Conservation (phyloP, 345 rosid genomes). For the Eucalyptus melliodora region DNA sequence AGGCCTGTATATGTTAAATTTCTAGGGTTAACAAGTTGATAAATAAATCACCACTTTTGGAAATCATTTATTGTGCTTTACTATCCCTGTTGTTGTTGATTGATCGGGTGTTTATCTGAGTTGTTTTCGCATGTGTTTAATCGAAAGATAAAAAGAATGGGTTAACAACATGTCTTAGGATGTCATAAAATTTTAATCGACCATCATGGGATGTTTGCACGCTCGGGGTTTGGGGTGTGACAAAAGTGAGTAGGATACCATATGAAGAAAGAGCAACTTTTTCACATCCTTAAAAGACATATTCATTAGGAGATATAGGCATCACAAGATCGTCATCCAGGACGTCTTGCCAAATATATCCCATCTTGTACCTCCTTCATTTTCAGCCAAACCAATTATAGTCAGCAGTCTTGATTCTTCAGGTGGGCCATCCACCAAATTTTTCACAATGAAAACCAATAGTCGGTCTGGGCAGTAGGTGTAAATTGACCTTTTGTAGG, state of each 20-base stretch:
- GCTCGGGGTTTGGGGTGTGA: too few species aligned
- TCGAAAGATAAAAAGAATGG: too few species aligned
- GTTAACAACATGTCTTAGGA: too few species aligned
- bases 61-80: too few species aligned
- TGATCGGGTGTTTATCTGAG: too few species aligned
- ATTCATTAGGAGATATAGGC: slow-evolving; percentile 64
- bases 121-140: too few species aligned
- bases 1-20: too few species aligned
- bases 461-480: neutral
- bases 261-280: neutral
- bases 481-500: slow-evolving; percentile 51
- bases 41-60: too few species aligned
- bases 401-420: neutral
- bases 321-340: slow-evolving; percentile 62
- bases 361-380: slow-evolving; percentile 51
- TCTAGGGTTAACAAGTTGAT: too few species aligned
- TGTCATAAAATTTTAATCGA: too few species aligned
- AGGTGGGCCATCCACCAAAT: neutral
- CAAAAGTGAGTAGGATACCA: neutral
- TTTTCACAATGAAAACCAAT: neutral
- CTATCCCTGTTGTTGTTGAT: too few species aligned
- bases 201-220: too few species aligned
- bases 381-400: neutral
- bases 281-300: slow-evolving; percentile 69
- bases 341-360: slow-evolving; percentile 79